These are phyloP conservation scores for Sphaerulina populicola DNA, from an alignment of 2,329 filamentous ascomycete species.

Conservation along the genomic window DNA sequence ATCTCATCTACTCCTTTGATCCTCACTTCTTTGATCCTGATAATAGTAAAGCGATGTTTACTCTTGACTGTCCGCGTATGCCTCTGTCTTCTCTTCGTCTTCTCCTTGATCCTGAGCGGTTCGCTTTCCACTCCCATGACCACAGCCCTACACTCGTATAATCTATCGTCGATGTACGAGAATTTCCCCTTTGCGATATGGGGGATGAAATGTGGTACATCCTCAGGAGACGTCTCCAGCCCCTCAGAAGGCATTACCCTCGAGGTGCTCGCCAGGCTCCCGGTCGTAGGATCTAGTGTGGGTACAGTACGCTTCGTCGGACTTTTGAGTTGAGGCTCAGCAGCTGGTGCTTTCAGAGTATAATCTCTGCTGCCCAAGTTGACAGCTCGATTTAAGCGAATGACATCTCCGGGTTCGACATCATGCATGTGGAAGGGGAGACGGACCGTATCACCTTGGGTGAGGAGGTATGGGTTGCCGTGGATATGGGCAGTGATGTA, in stretches of 20 bases:
- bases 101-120: constrained; percentile 49
- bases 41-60: constrained; percentile 82
- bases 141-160: constrained; percentile 77
- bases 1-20: constrained; percentile 53
- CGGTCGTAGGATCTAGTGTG: constrained; percentile 26
- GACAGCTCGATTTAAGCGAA: constrained; percentile 79
- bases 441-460: constrained; percentile 44
- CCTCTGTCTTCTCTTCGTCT: constrained; percentile 57
- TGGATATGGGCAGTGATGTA: constrained; percentile 77
- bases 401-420: constrained; percentile 64
- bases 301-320: constrained; percentile 19
- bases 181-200: constrained; percentile 34
- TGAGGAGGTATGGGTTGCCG: constrained; percentile 70
- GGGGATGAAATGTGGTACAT: constrained; percentile 31
- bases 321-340: constrained; percentile 35
- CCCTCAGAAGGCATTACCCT: constrained; percentile 24
- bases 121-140: constrained; percentile 76
- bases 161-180: constrained; percentile 64
- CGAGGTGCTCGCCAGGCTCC: constrained; percentile 20
- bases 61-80: constrained; percentile 67
- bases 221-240: constrained; percentile 11
- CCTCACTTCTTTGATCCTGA: constrained; percentile 74
- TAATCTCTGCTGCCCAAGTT: constrained; percentile 80
- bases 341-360: constrained; percentile 66
- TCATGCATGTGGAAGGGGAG: constrained; percentile 45